Conservation (phyloP, 257 asterid genomes). For the Plantago ovata region DNA sequence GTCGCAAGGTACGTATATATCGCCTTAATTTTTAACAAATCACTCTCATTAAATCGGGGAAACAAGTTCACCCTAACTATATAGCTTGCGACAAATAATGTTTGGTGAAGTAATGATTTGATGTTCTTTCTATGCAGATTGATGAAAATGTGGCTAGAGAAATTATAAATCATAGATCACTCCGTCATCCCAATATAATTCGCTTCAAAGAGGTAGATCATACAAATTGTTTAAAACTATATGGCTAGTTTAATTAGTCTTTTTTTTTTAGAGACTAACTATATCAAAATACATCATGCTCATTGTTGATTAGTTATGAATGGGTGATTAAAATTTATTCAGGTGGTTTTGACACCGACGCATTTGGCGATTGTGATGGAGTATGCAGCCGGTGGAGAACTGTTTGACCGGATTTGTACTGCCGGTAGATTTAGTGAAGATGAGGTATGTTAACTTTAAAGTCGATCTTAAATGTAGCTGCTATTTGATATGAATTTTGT, state of each 20-base stretch:
- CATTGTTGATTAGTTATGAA: background rate
- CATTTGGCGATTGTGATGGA: conserved; percentile 70
- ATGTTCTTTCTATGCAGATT: conserved; percentile 41
- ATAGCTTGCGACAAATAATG: no score
- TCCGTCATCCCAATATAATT: conserved; percentile 77
- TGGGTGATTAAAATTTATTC: background rate
- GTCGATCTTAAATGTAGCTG: no score
- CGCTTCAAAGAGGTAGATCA: conserved; percentile 78
- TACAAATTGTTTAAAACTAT: background rate
- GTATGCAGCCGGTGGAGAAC: conserved; percentile 76
- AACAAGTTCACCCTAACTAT: background rate
- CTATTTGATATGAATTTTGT: no score
- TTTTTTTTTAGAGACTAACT: background rate
- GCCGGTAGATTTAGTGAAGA: conserved; percentile 68
- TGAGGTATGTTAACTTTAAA: conserved; percentile 34
- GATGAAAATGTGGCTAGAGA: conserved; percentile 85
- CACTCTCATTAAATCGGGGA: no score
- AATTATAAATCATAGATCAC: conserved; percentile 75
- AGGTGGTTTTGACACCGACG: conserved; percentile 56
- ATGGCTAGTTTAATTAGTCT: background rate
- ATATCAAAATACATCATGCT: no score
- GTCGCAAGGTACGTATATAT: conserved; percentile 41
- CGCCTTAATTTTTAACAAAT: no score
- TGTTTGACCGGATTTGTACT: conserved; percentile 57
- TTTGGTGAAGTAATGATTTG: no score